A percentile compares a stretch with the other conserved stretches of the same genome.
phyloP scores from a whole-genome alignment of 2,329 filamentous ascomycete species.

The Teratosphaeria zuluensis region DNA sequence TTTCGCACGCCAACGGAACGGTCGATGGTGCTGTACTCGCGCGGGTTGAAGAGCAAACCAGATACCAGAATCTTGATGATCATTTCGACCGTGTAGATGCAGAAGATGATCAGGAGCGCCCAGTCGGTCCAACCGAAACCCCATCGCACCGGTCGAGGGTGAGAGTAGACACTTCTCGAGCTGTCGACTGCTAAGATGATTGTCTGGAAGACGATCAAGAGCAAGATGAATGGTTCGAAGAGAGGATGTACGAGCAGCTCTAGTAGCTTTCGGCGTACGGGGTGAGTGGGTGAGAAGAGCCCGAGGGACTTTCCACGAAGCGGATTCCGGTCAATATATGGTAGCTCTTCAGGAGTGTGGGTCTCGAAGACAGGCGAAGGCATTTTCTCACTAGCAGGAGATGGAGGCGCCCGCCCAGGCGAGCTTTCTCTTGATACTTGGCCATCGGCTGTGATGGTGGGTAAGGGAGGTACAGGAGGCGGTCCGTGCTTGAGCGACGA shows the following conservation, averaged over 20 bases:
- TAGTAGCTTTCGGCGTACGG: conserved; percentile 63
- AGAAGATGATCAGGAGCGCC: conserved; percentile 71
- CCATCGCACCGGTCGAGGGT: conserved; percentile 54
- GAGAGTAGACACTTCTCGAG: conserved; percentile 50
- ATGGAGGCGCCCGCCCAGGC: conserved; percentile 8
- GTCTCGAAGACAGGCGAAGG: conserved; percentile 21
- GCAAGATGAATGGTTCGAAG: conserved; percentile 75
- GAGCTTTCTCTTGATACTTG: conserved; percentile 12
- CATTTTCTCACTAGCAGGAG: conserved; percentile 23
- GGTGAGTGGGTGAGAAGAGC: conserved; percentile 71
- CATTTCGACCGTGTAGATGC: conserved; percentile 82
- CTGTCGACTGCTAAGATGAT: conserved; percentile 81
- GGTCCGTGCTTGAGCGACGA: conserved; percentile 29
- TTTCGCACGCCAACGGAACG: conserved; percentile 63
- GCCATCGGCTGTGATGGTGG: background rate
- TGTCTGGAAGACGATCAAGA: conserved; percentile 81
- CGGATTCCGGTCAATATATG: conserved; percentile 51
- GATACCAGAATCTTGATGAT: conserved; percentile 81
- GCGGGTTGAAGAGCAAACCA: conserved; percentile 80
- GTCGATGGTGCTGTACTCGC: conserved; percentile 86
- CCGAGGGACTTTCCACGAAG: conserved; percentile 78
- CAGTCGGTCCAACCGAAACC: conserved; percentile 63
- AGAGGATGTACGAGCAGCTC: conserved; percentile 77
- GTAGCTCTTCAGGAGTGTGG: conserved; percentile 14
- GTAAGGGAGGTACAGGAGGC: background rate